Percentiles rank a stretch among this genome's conserved stretches.
These are phyloP conservation scores for Sanghuangporus baumii DNA, from an alignment of 1,284 basidiomycete genomes.

Conservation along the genomic window DNA sequence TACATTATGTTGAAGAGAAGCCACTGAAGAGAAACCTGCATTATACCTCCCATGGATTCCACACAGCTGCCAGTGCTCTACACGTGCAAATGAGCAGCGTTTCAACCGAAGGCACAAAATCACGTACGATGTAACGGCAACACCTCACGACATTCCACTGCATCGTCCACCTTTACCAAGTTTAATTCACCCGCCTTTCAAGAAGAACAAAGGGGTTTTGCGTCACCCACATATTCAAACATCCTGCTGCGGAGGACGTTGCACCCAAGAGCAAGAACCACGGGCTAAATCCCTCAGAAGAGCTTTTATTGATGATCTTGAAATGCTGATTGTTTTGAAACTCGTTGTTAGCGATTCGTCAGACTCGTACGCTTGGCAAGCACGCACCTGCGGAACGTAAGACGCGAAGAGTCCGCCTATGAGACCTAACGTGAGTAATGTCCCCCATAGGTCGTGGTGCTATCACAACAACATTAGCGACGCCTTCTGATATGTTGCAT, in stretches of 20 bases:
- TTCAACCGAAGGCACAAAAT: not conserved
- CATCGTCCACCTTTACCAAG: constrained; percentile 59
- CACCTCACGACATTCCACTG: constrained; percentile 87
- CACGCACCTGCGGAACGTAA: constrained; percentile 79
- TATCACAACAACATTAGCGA: constrained; percentile 23
- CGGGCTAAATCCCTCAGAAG: constrained; percentile 87
- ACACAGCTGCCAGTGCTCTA: constrained; percentile 72
- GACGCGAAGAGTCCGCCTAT: constrained; percentile 81
- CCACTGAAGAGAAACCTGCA: constrained; percentile 87
- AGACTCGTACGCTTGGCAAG: not conserved
- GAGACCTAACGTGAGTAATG: constrained; percentile 69
- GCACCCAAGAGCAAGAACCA: constrained; percentile 93
- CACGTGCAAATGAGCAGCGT: constrained; percentile 1
- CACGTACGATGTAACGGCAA: constrained; percentile 69
- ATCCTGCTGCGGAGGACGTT: constrained; percentile 73
- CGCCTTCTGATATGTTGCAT: not conserved
- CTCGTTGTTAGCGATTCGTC: not conserved
- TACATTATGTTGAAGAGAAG: constrained; percentile 82
- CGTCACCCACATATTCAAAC: constrained; percentile 68
- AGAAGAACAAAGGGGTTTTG: constrained; percentile 1
- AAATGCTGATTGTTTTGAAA: constrained; percentile 46
- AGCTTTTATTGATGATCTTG: constrained; percentile 68
- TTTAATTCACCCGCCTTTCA: not conserved
- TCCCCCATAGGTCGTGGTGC: constrained; percentile 73
- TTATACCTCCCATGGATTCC: constrained; percentile 78